Evolutionary conservation across 805 yeast genomes (phyloP).

Genomic region (Wickerhamia fluorescens): DNA sequence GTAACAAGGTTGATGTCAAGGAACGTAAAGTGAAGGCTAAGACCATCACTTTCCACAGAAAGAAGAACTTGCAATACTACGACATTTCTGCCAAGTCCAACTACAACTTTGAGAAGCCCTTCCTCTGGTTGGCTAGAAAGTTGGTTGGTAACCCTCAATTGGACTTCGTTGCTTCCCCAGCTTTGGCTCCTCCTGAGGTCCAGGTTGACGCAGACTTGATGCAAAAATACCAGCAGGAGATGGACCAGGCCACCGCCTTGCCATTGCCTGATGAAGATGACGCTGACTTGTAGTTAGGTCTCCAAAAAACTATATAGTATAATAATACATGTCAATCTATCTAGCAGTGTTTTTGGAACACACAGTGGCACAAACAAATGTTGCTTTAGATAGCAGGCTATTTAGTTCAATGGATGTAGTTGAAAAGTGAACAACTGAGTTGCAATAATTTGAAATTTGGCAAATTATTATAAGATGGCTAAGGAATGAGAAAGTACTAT

Average conservation of each 20-base stretch:
- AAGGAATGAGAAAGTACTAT: no score
- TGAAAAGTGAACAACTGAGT: no score
- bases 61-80: slow-evolving; percentile 99
- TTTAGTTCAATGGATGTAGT: no score
- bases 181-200: slow-evolving; percentile 99
- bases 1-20: slow-evolving; percentile 99
- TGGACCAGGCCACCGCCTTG: slow-evolving; percentile 98
- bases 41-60: slow-evolving; percentile 99
- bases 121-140: slow-evolving; percentile 99
- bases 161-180: slow-evolving; percentile 99
- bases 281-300: slow-evolving; percentile 91
- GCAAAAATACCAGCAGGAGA: slow-evolving; percentile 98
- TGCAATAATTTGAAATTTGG: no score
- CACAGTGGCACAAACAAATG: no score
- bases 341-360: no score
- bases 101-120: slow-evolving; percentile 99
- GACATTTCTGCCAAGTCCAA: slow-evolving; percentile 99
- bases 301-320: slow-evolving; percentile 2
- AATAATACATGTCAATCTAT: no score
- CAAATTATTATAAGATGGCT: no score
- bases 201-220: slow-evolving; percentile 92
- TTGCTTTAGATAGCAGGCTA: no score
- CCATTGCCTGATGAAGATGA: slow-evolving; percentile 99
- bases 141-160: slow-evolving; percentile 96
- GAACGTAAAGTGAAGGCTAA: slow-evolving; percentile 99